Base-by-base conservation (phyloP, 225 moss, liverwort and hornwort species). In the Marchantia polymorpha region DNA sequence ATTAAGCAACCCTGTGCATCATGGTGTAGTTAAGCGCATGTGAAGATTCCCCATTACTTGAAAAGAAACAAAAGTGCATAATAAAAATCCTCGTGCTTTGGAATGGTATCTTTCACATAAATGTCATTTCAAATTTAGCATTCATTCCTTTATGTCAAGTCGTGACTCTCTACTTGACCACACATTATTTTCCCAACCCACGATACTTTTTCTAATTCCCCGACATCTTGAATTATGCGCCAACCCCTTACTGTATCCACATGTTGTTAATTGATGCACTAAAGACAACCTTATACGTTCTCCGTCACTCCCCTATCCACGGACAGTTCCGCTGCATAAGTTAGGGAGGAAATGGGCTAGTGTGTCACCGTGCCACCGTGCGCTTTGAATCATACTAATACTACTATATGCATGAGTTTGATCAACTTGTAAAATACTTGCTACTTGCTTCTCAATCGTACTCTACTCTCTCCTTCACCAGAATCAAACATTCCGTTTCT, bases 1-100 rank as follows among this genome's bases (percentile, higher is more conserved):
- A 53, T 53, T 53, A 53, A 53, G 53, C 53, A 53, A 53, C 13
- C 53, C 53, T 53, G 7, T 53, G 53, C 53, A 53, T 53, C 53
- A 53, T 53, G 13, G 7, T 53, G 53, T 53, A 13, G 53, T 53
- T 53, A 53, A 53, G 53, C 13, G 53, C 53, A 53, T 53, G 53
- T 53, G 61, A 61, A 22, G 61, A 61, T 61, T 61, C 61, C 61
- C 22, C 61, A 53, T 61, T 61, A 22, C 61, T 61, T 61, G 61
- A 61, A 6, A 61, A 61, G 61, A 15, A 16, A 22, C 61, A 61
- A 61, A 61, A 15, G 61, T 61, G 61, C 61, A 5, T 61, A 19
- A 11, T 61, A 16, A 19, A 16, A 61, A 61, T 61, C 61, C 61
- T 15, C 61, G 61, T 61, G 61, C 61, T 61, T 61, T 10, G 61